Base-by-base conservation (phyloP, 768 basidiomycete genomes). In the Boletus patriciae region DNA sequence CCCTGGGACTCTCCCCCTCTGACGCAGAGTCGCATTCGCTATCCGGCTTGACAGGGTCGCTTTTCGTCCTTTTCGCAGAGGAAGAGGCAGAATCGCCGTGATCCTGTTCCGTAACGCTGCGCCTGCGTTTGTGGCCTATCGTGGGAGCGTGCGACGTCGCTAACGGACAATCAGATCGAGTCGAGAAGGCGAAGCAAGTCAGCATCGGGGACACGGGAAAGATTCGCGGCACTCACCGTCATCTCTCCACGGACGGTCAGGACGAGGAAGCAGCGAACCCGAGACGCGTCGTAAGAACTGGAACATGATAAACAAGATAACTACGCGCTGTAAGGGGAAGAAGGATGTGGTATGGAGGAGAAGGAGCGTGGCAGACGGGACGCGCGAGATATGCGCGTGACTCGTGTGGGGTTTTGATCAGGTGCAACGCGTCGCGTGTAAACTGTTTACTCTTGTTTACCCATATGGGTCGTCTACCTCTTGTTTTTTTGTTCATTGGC, bases 91-190 rank as follows among this genome's bases (percentile, higher is more conserved):
- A 66, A 51, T 76, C 76, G 34, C 74, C 77, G 5, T 73, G 73
- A 11, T 75, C 74, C 15, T 71, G 76, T 48, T 58, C 73, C 43
- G 59, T 80, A 74, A 55, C 73, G 71, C 84, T 86, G 66, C 83
- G 64, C 41, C 83, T 81, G 61, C 89, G 84, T 73, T 90, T 90
- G 21, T 79, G 77, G 27, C 83, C 84, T 37, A 82, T 83, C 45
- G 81, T 81, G 1, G 88, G 88, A 3, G 88, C 87, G 64, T 83
- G 87, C 25, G 88, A 89, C 1, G 89, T 88, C 29, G 87, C 88
- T 91, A 64, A 15, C 6, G 25, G 21, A 23, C 4, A 19, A 46
- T 36, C 45, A 48, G 46, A 57, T 51, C 18, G 34, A 41, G 43
- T 54, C 55, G 55, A 37, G 58, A 63, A 40, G 54, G 36, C 15